phyloP scores from a whole-genome alignment of 1,139 yeast species.

The Kodamaea sp. region DNA sequence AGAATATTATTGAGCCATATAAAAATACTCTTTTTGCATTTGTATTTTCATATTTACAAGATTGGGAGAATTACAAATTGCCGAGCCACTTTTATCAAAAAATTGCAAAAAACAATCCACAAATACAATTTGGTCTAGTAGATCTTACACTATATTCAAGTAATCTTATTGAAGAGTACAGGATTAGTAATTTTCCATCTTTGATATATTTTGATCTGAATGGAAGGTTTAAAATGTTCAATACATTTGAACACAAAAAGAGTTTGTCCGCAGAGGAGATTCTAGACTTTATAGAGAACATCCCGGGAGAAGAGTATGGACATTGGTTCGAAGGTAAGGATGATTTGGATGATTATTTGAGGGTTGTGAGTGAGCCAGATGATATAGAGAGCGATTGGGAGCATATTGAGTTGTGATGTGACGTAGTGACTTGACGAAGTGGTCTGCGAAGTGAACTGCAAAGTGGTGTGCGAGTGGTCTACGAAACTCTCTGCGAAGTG shows the following conservation, averaged over 20 bases:
- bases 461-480: too few species aligned
- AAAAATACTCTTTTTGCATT: conserved; percentile 21
- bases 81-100: conserved; percentile 38
- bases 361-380: conserved; percentile 8
- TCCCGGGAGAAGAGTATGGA: conserved; percentile 14
- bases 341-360: conserved; percentile 13
- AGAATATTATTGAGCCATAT: too few species aligned
- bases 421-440: too few species aligned
- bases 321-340: conserved; percentile 19
- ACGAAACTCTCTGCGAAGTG: too few species aligned
- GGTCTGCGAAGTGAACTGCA: too few species aligned
- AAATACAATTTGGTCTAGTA: conserved; percentile 23
- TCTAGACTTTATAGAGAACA: conserved; percentile 19
- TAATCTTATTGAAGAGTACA: conserved; percentile 22
- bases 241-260: conserved; percentile 26
- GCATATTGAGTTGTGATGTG: conserved; percentile 16
- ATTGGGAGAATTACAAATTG: conserved; percentile 30
- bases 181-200: conserved; percentile 36
- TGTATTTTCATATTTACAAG: conserved; percentile 20
- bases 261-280: conserved; percentile 19
- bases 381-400: conserved; percentile 22
- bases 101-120: conserved; percentile 18
- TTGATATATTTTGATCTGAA: conserved; percentile 23
- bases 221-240: conserved; percentile 22
- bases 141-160: conserved; percentile 21